Evolutionary conservation across 2,329 filamentous ascomycete species (phyloP).

Genomic region (Aspergillus persii): DNA sequence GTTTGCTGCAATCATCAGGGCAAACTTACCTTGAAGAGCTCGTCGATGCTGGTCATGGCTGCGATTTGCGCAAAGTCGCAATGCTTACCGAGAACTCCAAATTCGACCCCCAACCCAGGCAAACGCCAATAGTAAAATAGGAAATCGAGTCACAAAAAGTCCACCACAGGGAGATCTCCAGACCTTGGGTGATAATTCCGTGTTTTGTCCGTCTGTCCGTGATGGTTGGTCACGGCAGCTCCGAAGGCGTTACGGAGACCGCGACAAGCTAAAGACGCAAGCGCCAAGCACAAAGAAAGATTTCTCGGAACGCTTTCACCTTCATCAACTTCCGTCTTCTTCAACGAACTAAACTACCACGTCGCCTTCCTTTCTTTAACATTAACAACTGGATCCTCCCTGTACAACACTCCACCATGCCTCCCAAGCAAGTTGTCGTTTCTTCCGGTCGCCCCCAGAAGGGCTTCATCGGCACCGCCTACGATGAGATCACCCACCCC

Average conservation of each 20-base stretch:
- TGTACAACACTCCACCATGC: conserved; percentile 49
- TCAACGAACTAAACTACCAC: conserved; percentile 1
- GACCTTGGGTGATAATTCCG: neutral
- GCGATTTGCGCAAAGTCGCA: conserved; percentile 14
- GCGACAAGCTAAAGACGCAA: conserved; percentile 33
- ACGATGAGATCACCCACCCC: conserved; percentile 61
- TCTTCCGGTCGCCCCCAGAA: conserved; percentile 46
- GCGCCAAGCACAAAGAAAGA: conserved; percentile 33
- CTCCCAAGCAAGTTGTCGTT: conserved; percentile 59
- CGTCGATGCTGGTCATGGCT: conserved; percentile 60
- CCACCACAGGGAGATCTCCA: neutral
- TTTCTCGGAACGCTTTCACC: conserved; percentile 27
- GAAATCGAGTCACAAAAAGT: neutral
- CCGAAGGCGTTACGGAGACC: conserved; percentile 26
- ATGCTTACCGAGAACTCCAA: neutral
- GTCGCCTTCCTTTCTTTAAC: conserved; percentile 5
- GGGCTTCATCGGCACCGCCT: conserved; percentile 58
- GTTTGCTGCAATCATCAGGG: neutral
- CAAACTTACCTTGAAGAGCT: conserved; percentile 55
- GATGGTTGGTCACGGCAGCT: conserved; percentile 11
- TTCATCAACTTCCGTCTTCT: conserved; percentile 1
- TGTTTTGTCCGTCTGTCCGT: neutral
- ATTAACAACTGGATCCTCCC: conserved; percentile 3
- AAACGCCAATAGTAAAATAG: neutral
- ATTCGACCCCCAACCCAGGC: neutral